A percentile compares a stretch with the other conserved stretches of the same genome.
Conservation (phyloP, 345 rosid species). For the Acer saccharum region DNA sequence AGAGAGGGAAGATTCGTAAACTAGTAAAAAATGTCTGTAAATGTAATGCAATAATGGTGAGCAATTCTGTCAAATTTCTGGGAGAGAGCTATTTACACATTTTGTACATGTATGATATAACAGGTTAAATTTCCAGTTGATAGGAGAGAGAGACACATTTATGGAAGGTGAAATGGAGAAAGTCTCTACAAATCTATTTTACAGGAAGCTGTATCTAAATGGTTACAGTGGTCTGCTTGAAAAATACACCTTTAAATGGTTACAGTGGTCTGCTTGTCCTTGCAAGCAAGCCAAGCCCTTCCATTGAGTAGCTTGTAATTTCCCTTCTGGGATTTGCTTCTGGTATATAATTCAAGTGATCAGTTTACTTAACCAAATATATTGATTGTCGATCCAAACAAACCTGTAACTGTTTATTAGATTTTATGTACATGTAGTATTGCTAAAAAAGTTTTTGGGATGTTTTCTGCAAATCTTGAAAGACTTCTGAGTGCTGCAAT, state of each 20-base stretch:
- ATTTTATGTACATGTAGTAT: not conserved
- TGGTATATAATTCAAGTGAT: too few relatives aligned
- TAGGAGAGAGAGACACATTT: not conserved
- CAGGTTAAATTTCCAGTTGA: not conserved
- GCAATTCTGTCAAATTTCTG: not conserved
- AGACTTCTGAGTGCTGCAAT: not conserved
- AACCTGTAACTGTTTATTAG: not conserved
- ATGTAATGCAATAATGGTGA: not conserved
- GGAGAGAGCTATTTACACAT: not conserved
- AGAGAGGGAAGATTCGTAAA: not conserved
- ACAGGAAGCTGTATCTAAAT: too few relatives aligned
- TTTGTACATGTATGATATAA: not conserved
- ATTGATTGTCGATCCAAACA: not conserved
- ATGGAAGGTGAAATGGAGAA: too few relatives aligned
- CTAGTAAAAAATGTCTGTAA: not conserved
- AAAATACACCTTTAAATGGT: too few relatives aligned
- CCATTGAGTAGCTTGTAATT: too few relatives aligned
- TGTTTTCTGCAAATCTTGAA: not conserved
- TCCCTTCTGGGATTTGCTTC: too few relatives aligned
- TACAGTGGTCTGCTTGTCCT: too few relatives aligned
- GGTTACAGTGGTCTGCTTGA: too few relatives aligned
- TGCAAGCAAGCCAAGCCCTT: too few relatives aligned
- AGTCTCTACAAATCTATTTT: too few relatives aligned
- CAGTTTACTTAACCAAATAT: too few relatives aligned
- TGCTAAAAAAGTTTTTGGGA: not conserved